Base-by-base conservation (phyloP, 352 stramenopile genomes). In the Globisporangium nodosum region DNA sequence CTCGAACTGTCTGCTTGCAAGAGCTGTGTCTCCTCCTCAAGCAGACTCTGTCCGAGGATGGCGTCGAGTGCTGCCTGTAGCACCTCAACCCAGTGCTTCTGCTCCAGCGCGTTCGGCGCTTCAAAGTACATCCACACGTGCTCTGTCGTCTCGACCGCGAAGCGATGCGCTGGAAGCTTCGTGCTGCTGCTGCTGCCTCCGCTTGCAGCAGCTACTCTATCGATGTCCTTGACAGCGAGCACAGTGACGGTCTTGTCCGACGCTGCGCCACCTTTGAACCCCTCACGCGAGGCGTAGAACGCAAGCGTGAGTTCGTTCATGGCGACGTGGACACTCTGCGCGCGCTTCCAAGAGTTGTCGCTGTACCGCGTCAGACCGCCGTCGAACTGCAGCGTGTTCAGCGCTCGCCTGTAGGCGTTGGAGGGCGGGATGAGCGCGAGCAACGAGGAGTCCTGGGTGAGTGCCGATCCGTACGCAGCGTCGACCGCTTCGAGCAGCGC, bases 201-300 rank as follows among this genome's bases (percentile, higher is more conserved):
- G 57, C 58, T 31, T 37, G 33, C 33, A 64, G 45, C 27, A 61
- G 53, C 0, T 15, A 9, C 33, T 12, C 8, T 8, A 57, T 63
- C 24, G 54, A 66, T 12, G 39, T 56, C 35, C 58, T 64, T 65
- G 30, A 65, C 60, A n/a, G 60, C 47, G 30, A 65, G 60, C 7
- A 61, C 30, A 12, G 54, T 61, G 42, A 54, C 52, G 37, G 15
- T 52, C 31, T 56, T 37, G 20, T 60, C 42, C 2, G 62, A 50
- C 24, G 52, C 21, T 1, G 64, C 53, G 0, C 72, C 73, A 20
- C 68, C 63, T 35, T 88, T 87, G 40, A 81, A 89, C 0, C 71
- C 73, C 35, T 92, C 82, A 4, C 78, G 69, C 1, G 76, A 77
- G 1, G 74, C 76, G 56, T 81, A 85, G 21, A 90, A 81, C 1